Conservation (phyloP, 2,329 filamentous ascomycete species). For the Teratosphaeria viscida region DNA sequence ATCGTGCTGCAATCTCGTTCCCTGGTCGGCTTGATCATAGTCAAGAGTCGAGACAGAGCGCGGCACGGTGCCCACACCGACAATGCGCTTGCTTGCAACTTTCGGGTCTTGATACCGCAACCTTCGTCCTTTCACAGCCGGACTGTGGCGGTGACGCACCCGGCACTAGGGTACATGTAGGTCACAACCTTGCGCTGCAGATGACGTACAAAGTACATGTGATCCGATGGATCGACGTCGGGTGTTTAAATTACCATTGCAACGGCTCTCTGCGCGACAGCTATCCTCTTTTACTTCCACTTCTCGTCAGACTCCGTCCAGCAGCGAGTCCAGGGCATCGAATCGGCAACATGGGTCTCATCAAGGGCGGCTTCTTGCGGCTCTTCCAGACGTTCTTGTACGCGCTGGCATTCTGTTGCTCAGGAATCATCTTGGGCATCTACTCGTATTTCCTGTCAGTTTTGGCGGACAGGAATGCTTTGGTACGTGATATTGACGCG, state of each 20-base stretch:
- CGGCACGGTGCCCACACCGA: background rate
- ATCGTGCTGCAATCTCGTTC: no score
- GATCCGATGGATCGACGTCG: background rate
- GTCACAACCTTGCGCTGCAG: background rate
- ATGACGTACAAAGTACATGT: background rate
- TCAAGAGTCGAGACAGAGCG: background rate
- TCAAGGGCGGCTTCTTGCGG: slow-evolving; percentile 54
- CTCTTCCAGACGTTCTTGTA: slow-evolving; percentile 60
- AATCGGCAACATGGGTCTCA: slow-evolving; percentile 22
- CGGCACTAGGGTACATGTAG: no score
- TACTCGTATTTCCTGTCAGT: slow-evolving; percentile 66
- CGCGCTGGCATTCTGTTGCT: slow-evolving; percentile 60
- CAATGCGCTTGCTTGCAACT: background rate
- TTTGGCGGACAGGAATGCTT: slow-evolving; percentile 52
- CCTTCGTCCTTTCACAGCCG: background rate
- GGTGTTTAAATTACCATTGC: background rate
- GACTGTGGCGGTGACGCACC: background rate
- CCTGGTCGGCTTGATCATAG: background rate
- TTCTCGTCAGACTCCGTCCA: background rate
- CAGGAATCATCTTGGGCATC: slow-evolving; percentile 55
- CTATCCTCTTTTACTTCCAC: background rate
- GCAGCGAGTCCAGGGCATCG: background rate
- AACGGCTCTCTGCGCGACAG: background rate
- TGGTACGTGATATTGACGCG: background rate
- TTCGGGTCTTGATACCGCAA: background rate